Evolutionary conservation across 257 asterid species (phyloP).

Genomic region (Solanum corneliomulleri): DNA sequence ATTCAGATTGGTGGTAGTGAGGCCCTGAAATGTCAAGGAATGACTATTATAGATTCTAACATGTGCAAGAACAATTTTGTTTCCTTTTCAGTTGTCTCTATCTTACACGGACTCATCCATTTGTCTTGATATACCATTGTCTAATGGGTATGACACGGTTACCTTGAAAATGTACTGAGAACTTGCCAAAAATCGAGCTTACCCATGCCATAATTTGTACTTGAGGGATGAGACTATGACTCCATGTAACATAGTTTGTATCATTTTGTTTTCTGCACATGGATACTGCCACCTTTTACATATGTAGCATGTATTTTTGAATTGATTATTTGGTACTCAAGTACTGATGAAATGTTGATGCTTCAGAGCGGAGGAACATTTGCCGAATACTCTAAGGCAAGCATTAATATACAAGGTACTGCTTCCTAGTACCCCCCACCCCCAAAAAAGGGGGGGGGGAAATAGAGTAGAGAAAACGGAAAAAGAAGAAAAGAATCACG

Average conservation of each 20-base stretch:
- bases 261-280: not conserved
- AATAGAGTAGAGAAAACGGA: not conserved
- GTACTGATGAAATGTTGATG: conserved; percentile 12
- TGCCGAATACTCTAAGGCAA: conserved; percentile 93
- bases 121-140: not conserved
- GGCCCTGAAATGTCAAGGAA: not conserved
- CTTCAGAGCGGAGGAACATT: conserved; percentile 96
- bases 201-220: not conserved
- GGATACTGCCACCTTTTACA: not conserved
- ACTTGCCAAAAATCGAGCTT: not conserved
- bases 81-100: not conserved
- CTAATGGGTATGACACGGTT: not conserved
- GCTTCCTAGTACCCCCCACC: not conserved
- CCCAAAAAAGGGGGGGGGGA: too few relatives aligned
- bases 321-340: not conserved
- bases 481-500: not conserved
- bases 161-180: not conserved
- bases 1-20: not conserved
- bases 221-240: not conserved
- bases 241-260: not conserved
- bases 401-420: conserved; percentile 81
- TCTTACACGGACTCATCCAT: not conserved
- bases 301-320: not conserved
- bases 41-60: not conserved
- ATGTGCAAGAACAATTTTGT: not conserved